Conservation (phyloP, 305 asterid genomes). For the Striga hermonthica region DNA sequence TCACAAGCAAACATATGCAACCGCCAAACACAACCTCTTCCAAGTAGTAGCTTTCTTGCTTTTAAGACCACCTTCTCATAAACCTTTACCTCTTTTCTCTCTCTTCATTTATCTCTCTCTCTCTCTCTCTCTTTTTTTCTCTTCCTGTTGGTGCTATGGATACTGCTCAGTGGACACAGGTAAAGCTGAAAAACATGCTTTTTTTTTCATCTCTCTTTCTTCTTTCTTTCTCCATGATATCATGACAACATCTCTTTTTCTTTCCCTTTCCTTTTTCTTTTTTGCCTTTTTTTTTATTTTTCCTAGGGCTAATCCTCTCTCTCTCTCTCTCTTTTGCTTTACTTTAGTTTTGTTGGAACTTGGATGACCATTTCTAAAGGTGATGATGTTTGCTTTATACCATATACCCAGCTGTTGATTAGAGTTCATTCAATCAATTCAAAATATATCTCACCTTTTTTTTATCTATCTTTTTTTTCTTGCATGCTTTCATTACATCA, state of each 20-base stretch:
- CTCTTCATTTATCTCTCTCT: constrained; percentile 36
- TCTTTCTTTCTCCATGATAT: constrained; percentile 34
- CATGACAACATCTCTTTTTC: constrained; percentile 32
- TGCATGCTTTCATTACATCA: background rate
- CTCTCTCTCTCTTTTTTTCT: background rate
- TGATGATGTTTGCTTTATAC: no score
- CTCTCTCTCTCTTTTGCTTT: constrained; percentile 26
- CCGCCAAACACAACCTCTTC: constrained; percentile 38
- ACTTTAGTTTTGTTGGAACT: background rate
- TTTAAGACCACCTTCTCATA: constrained; percentile 37
- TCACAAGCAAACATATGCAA: constrained; percentile 35
- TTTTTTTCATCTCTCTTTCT: constrained; percentile 26
- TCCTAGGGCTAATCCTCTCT: constrained; percentile 37
- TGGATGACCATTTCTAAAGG: no score
- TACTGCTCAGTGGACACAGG: constrained; percentile 68
- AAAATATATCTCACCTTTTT: constrained; percentile 24
- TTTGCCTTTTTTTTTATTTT: background rate
- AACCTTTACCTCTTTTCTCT: background rate
- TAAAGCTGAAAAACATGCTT: constrained; percentile 32
- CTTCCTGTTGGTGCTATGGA: constrained; percentile 41
- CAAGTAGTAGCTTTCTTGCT: constrained; percentile 52
- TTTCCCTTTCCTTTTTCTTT: background rate
- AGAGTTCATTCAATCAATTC: background rate
- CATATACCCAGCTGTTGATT: background rate
- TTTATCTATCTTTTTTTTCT: constrained; percentile 15